Percentiles rank a stretch among this genome's conserved stretches.
Evolutionary conservation across 768 basidiomycete genomes (phyloP).

Genomic region (Leccinum boreale): DNA sequence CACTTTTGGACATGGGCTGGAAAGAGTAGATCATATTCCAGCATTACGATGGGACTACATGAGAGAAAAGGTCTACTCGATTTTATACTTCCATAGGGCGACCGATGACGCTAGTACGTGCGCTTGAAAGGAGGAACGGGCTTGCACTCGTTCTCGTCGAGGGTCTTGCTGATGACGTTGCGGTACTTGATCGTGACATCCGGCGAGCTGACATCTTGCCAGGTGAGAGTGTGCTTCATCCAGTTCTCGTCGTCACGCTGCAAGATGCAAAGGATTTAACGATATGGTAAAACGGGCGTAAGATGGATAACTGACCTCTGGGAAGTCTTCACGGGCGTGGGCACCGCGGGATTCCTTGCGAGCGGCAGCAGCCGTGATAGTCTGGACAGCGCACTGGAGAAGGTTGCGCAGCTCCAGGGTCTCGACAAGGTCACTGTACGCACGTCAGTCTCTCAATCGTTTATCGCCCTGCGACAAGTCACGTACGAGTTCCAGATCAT

Average conservation of each 20-base stretch:
- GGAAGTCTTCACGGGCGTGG: conserved; percentile 96
- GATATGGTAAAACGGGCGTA: background rate
- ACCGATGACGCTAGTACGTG: conserved; percentile 57
- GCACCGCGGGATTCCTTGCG: conserved; percentile 98
- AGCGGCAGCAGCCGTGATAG: conserved; percentile 87
- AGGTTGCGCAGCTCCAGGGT: conserved; percentile 96
- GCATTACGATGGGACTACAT: conserved; percentile 6
- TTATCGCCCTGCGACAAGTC: background rate
- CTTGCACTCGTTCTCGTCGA: conserved; percentile 98
- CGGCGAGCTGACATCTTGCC: conserved; percentile 72
- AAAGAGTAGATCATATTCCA: conserved; percentile 13
- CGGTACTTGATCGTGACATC: conserved; percentile 91
- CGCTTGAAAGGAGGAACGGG: conserved; percentile 97
- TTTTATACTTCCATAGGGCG: conserved; percentile 1
- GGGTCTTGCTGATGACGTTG: conserved; percentile 75
- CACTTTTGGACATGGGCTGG: background rate
- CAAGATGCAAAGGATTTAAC: background rate
- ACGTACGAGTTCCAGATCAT: conserved; percentile 99
- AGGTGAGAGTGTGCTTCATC: conserved; percentile 97
- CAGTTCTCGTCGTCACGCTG: conserved; percentile 90
- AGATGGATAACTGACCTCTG: conserved; percentile 58
- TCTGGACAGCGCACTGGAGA: conserved; percentile 93
- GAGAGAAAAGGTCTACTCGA: background rate
- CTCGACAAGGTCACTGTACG: conserved; percentile 84
- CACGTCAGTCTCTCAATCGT: conserved; percentile 7